Base-by-base conservation (phyloP, 2,329 filamentous ascomycete genomes). In the Aspergillus caelatus region DNA sequence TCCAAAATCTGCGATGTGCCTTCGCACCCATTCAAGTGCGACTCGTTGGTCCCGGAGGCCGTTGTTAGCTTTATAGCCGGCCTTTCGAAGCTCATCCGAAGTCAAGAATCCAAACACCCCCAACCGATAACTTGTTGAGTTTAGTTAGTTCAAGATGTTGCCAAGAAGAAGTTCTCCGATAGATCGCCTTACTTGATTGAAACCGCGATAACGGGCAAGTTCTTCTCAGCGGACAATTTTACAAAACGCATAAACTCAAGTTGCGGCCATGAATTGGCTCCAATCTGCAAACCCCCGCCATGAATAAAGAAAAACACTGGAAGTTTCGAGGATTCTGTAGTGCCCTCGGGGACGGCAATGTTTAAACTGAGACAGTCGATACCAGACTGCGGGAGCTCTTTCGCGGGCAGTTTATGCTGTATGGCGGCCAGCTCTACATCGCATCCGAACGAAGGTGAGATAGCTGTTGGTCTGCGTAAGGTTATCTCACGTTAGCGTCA, bases 261-360 rank as follows among this genome's bases (percentile, higher is more conserved):
- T 43, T 86, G 82, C 0, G 84, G 84, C 77, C 83, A 86, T 50
- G 79, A 84, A 48, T 80, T 83, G 4, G 82, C 82, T 3, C 84
- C 85, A 3, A 82, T 76, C 3, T 74, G 72, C 56, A 84, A 82
- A 0, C 81, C 84, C 12, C 85, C 84, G 0, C 85, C 85, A 63
- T 86, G 84, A 5, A 87, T 78, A 65, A 84, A 85, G 1, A 84
- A 77, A 45, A 85, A 76, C 0, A 86, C 83, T 0, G 84, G 85
- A 2, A 86, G 72, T 7, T 77, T 78, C 14, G 73, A 71, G 5
- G 68, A 60, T 0, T 39, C 57, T 1, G 64, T 70, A 11, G 53
- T 70, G 45, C 63, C 61, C 8, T 68, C 64, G 1, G 84, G 84
- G 0, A 82, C 75, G 0, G 82, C 81, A 55, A 87, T 81, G 63